Percentiles rank a stretch among this genome's conserved stretches.
phyloP scores from a whole-genome alignment of 2,329 filamentous ascomycete species.

The Arthrobotrys conoides region DNA sequence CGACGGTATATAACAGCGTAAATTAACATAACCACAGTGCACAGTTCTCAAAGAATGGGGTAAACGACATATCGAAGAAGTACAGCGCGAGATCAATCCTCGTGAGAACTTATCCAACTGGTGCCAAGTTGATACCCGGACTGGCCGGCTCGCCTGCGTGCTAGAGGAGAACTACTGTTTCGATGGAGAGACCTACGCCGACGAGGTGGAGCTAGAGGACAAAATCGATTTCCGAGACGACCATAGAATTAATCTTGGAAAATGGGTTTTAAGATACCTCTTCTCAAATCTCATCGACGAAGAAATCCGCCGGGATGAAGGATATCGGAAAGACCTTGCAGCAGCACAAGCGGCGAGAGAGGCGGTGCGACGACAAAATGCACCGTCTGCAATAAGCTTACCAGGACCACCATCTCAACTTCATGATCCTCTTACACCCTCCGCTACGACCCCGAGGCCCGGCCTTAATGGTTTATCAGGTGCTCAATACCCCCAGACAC shows the following conservation, averaged over 20 bases:
- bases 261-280: conserved; percentile 94
- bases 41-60: conserved; percentile 91
- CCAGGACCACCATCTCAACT: conserved; percentile 66
- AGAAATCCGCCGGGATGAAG: conserved; percentile 85
- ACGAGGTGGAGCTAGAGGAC: conserved; percentile 82
- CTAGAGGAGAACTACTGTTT: conserved; percentile 96
- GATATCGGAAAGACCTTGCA: conserved; percentile 78
- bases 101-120: conserved; percentile 91
- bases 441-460: conserved; percentile 74
- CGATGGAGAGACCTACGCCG: conserved; percentile 96
- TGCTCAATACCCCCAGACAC: conserved; percentile 76
- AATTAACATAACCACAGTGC: conserved; percentile 72
- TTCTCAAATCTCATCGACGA: conserved; percentile 92
- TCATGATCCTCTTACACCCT: conserved; percentile 65
- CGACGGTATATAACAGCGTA: conserved; percentile 56
- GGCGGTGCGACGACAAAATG: conserved; percentile 72
- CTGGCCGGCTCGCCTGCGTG: conserved; percentile 89
- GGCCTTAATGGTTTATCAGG: conserved; percentile 70
- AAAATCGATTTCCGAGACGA: conserved; percentile 89
- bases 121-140: conserved; percentile 95
- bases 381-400: conserved; percentile 75
- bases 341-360: conserved; percentile 74
- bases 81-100: conserved; percentile 87
- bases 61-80: conserved; percentile 92
- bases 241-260: conserved; percentile 96